Evolutionary conservation across 345 rosid species (phyloP).

Genomic region (Cardiospermum halicacabum): DNA sequence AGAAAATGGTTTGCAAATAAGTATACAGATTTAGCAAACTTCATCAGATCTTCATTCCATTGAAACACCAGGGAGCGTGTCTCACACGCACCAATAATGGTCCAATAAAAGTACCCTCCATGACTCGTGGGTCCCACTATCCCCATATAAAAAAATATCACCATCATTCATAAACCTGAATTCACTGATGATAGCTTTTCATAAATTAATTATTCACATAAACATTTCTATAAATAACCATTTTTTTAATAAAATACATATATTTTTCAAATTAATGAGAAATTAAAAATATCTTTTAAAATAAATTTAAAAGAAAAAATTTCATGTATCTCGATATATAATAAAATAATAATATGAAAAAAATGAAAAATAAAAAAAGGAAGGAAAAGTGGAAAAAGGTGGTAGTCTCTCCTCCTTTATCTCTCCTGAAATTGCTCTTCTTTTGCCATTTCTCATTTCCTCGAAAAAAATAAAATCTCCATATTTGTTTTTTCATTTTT

Average conservation of each 20-base stretch:
- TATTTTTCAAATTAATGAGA: too few species aligned
- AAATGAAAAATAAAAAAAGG: neutral
- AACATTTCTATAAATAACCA: too few species aligned
- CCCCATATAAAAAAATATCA: too few species aligned
- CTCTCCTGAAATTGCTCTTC: constrained; percentile 34
- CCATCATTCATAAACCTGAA: too few species aligned
- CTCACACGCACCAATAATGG: neutral
- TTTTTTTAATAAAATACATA: too few species aligned
- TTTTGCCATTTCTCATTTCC: constrained; percentile 29
- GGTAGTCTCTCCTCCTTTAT: constrained; percentile 29
- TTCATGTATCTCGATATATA: too few species aligned
- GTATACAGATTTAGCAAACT: neutral
- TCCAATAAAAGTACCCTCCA: neutral
- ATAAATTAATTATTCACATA: too few species aligned
- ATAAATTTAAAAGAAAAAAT: too few species aligned
- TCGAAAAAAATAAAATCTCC: neutral
- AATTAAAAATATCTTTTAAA: too few species aligned
- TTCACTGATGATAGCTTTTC: too few species aligned
- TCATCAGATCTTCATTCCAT: neutral
- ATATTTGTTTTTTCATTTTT: constrained; percentile 9
- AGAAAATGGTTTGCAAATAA: too few species aligned
- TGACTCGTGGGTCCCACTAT: neutral
- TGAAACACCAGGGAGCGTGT: neutral
- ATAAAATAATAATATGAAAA: neutral
- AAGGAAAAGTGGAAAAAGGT: constrained; percentile 12